Percentiles rank a stretch among this genome's conserved stretches.
Evolutionary conservation across 176 grass and related monocot species (phyloP).

Genomic region (Tillandsia fasciculata): DNA sequence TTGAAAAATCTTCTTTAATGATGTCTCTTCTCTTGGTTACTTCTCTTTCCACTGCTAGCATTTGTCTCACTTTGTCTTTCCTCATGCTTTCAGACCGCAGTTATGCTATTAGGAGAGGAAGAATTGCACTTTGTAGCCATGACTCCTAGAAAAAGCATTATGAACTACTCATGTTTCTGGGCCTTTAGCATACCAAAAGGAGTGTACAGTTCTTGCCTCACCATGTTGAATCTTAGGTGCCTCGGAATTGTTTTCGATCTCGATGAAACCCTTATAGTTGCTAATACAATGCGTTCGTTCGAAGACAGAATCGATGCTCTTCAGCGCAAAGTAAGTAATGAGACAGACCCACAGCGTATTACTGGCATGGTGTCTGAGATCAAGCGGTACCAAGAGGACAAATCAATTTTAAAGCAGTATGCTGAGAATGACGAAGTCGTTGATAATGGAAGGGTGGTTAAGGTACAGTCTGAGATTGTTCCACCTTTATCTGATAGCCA

Average conservation of each 20-base stretch:
- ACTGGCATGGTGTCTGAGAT: conserved; percentile 84
- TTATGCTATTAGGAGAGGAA: conserved; percentile 63
- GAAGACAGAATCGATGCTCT: conserved; percentile 90
- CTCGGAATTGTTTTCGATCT: conserved; percentile 95
- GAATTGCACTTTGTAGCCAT: conserved; percentile 97
- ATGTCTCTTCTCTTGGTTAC: not conserved
- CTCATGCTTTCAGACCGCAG: conserved; percentile 66
- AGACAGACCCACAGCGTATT: conserved; percentile 62
- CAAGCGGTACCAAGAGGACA: conserved; percentile 95
- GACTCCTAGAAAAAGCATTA: conserved; percentile 53
- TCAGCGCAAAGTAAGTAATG: conserved; percentile 90
- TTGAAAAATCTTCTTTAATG: not conserved
- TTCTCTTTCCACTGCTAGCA: not conserved
- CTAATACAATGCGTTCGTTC: conserved; percentile 77
- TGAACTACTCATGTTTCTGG: conserved; percentile 76
- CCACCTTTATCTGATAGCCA: conserved; percentile 81
- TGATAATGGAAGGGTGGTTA: conserved; percentile 82
- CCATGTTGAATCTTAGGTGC: conserved; percentile 86
- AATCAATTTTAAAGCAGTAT: conserved; percentile 82
- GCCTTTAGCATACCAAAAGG: conserved; percentile 68
- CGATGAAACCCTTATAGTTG: conserved; percentile 92
- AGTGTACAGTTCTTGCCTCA: conserved; percentile 73
- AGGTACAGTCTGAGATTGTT: conserved; percentile 84
- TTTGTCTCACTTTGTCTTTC: conserved; percentile 10
- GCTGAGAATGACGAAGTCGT: conserved; percentile 78